A percentile compares a stretch with the other conserved stretches of the same genome.
Evolutionary conservation across 345 rosid genomes (phyloP).

Genomic region (Boechera retrofracta): DNA sequence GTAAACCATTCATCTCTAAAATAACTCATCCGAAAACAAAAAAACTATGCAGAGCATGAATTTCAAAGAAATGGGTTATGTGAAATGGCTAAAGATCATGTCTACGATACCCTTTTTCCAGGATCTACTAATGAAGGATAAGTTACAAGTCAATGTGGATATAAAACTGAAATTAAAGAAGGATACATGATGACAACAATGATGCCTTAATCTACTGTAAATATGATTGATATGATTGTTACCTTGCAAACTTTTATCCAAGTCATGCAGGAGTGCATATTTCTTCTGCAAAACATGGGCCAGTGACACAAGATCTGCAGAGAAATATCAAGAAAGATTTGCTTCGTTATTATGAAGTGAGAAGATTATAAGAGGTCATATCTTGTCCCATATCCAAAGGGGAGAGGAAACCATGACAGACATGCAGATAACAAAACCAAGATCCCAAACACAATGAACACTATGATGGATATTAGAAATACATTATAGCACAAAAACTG

Average conservation of each 20-base stretch:
- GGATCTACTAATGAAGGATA: not conserved
- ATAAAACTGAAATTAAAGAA: not conserved
- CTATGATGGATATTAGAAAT: not conserved
- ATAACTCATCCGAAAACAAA: constrained; percentile 8
- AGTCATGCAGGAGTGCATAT: constrained; percentile 79
- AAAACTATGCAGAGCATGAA: not conserved
- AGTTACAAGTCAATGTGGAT: not conserved
- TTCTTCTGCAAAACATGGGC: constrained; percentile 89
- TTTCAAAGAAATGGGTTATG: not conserved
- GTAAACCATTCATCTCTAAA: not conserved
- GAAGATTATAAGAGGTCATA: too few relatives aligned
- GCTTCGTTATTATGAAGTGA: not conserved
- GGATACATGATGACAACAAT: not conserved
- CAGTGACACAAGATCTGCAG: constrained; percentile 75
- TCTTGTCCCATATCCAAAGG: not conserved
- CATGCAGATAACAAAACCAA: not conserved
- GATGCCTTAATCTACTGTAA: not conserved
- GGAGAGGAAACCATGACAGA: not conserved
- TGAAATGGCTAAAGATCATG: not conserved
- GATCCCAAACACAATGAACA: not conserved
- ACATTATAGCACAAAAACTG: not conserved
- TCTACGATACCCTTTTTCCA: not conserved
- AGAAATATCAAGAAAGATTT: constrained; percentile 14
- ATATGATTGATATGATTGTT: constrained; percentile 7
- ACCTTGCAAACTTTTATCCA: constrained; percentile 95